phyloP scores from a whole-genome alignment of 2,329 filamentous ascomycete species.

The Paramyrothecium sp. region DNA sequence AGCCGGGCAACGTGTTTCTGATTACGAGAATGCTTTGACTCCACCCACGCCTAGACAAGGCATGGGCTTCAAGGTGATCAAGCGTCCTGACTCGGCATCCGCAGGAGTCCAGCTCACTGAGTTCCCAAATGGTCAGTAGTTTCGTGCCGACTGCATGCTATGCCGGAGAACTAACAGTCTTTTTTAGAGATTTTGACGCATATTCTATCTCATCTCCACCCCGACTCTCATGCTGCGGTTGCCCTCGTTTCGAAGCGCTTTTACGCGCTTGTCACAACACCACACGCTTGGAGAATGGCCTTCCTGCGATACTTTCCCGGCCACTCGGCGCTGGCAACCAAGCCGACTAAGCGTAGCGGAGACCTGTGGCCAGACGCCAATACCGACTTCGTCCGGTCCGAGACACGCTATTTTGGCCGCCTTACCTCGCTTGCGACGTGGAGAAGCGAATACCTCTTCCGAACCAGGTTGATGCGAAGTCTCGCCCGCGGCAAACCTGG shows the following conservation, averaged over 20 bases:
- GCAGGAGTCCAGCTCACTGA: constrained; percentile 45
- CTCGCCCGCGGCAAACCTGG: constrained; percentile 78
- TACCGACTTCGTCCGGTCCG: constrained; percentile 60
- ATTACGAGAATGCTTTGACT: constrained; percentile 60
- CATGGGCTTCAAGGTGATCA: constrained; percentile 55
- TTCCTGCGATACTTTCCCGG: constrained; percentile 90
- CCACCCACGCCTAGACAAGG: constrained; percentile 44
- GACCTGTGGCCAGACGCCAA: constrained; percentile 43
- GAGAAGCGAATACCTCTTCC: constrained; percentile 91
- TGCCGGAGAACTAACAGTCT: background rate
- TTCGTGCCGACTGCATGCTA: background rate
- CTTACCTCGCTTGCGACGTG: constrained; percentile 85
- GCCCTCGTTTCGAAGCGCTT: constrained; percentile 87
- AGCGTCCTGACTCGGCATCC: constrained; percentile 37
- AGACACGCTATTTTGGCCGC: constrained; percentile 77
- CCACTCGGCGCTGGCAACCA: constrained; percentile 42
- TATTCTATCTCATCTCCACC: constrained; percentile 84
- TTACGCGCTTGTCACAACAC: constrained; percentile 81
- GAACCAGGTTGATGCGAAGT: constrained; percentile 80
- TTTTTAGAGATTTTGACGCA: constrained; percentile 83
- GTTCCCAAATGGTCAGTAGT: constrained; percentile 79
- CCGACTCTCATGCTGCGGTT: constrained; percentile 77
- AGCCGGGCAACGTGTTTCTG: constrained; percentile 54
- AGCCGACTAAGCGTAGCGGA: constrained; percentile 25
- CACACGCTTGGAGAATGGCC: constrained; percentile 90